A percentile compares a stretch with the other conserved stretches of the same genome.
Evolutionary conservation across 768 basidiomycete species (phyloP).

Genomic region (Pulveroboletus ravenelii): DNA sequence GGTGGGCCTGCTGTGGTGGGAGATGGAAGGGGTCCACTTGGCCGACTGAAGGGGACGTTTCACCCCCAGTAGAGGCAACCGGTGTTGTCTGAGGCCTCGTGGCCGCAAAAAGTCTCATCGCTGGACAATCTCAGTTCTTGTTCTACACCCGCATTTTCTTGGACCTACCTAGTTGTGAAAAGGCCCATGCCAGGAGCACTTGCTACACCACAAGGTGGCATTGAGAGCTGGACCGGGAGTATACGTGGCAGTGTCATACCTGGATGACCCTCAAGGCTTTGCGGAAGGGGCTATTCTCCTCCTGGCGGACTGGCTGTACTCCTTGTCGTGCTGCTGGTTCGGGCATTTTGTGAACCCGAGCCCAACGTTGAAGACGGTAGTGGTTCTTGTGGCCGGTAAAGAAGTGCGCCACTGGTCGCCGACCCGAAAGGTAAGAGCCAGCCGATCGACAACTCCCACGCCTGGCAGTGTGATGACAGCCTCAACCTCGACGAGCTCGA

Average conservation of each 20-base stretch:
- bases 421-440: neutral
- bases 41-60: constrained; percentile 8
- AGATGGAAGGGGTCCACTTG: constrained; percentile 44
- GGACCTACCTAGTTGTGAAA: constrained; percentile 59
- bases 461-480: neutral
- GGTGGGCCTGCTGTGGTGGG: constrained; percentile 50
- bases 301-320: constrained; percentile 16
- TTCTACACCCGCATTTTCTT: neutral
- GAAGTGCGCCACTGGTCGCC: neutral
- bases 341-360: constrained; percentile 17
- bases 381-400: neutral
- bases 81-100: constrained; percentile 33
- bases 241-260: constrained; percentile 29
- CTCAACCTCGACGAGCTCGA: constrained; percentile 25
- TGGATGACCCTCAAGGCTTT: constrained; percentile 39
- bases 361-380: neutral
- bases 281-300: constrained; percentile 34
- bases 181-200: constrained; percentile 60
- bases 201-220: constrained; percentile 41
- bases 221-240: constrained; percentile 1
- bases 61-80: constrained; percentile 20
- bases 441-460: constrained; percentile 22
- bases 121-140: constrained; percentile 27
- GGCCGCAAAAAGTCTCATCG: constrained; percentile 40
- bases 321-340: constrained; percentile 23